Percentiles rank a stretch among this genome's conserved stretches.
Evolutionary conservation across 768 basidiomycete genomes (phyloP).

Genomic region (Strobilomyces echinocephalus): DNA sequence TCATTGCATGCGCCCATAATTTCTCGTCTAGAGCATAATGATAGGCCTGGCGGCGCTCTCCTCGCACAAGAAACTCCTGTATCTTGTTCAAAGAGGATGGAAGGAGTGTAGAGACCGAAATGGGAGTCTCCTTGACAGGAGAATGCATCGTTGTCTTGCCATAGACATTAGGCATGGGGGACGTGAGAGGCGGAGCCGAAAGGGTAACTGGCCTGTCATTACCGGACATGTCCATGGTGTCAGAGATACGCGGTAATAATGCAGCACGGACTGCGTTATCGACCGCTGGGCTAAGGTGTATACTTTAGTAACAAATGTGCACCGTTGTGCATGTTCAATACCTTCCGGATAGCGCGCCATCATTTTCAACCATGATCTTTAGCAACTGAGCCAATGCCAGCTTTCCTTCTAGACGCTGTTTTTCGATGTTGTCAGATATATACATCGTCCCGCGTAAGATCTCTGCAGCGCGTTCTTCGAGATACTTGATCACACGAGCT

Average conservation of each 20-base stretch:
- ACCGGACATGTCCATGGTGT: slow-evolving; percentile 18
- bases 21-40: slow-evolving; percentile 83
- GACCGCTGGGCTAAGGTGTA: slow-evolving; percentile 47
- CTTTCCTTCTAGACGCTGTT: slow-evolving; percentile 68
- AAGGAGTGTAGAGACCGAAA: slow-evolving; percentile 56
- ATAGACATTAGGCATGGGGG: slow-evolving; percentile 20
- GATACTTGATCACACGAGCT: slow-evolving; percentile 66
- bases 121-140: slow-evolving; percentile 43
- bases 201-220: slow-evolving; percentile 16
- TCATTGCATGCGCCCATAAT: slow-evolving; percentile 93
- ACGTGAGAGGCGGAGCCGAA: slow-evolving; percentile 30
- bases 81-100: slow-evolving; percentile 71
- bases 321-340: slow-evolving; percentile 30
- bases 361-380: slow-evolving; percentile 79
- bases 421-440: slow-evolving; percentile 48
- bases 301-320: slow-evolving; percentile 15
- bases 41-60: slow-evolving; percentile 83
- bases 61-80: slow-evolving; percentile 72
- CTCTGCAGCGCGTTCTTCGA: slow-evolving; percentile 71
- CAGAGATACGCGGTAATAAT: slow-evolving; percentile 55
- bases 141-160: slow-evolving; percentile 11
- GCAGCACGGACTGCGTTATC: slow-evolving; percentile 74
- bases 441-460: slow-evolving; percentile 75
- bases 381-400: slow-evolving; percentile 69
- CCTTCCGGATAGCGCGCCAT: slow-evolving; percentile 85